Evolutionary conservation across 176 grass and related monocot genomes (phyloP), one percentile per base, ranked within the genome.

Genomic region (Cymbopogon citratus): DNA sequence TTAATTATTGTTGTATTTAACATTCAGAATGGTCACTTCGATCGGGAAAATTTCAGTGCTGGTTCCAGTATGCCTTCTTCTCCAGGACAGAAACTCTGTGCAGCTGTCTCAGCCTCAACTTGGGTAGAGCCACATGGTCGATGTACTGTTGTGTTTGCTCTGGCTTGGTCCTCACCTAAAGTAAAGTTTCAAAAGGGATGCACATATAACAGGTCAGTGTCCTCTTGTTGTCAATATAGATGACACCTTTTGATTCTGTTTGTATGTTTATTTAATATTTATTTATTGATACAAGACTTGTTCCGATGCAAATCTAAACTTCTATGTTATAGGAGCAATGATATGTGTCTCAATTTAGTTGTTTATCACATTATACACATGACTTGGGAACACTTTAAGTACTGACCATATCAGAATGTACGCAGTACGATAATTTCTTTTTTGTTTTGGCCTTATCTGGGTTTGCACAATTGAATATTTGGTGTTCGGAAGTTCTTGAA

Each of bases 171-270:
- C 84, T 99, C 90, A 18, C 96, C 92, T 67, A 93, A 99, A 95
- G 93, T 99, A 65, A 99, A 90, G 85, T 99, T 99, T 87, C 92
- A 95, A 85, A 99, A 95, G 45, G 96, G 96, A 63, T 91, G 92
- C 69, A 83, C 96, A 29, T 99, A 99, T 75, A 88, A 93, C 80
- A 99, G 96, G 96, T 99, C 36, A 56, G 74, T 77, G 26, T 27
- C 35, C 23, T 43, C 9, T 64, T 92, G 70, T 71, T 31, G 23
- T 69, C 40, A 33, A n/a, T 56, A 69, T 68, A 6, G 61, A 71
- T 1, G 7, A 35, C 11, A 43, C 29, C 19, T 80, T 57, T 71
- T 10, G 13, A 43, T 78, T 66, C 33, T 64, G 43, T 82, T 10
- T 61, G 63, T 12, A 51, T 69, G 46, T 77, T 60, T 33, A 33